Evolutionary conservation across 1,284 basidiomycete species (phyloP), one percentile per base, ranked within the genome.

Genomic region (Anthracocystis walkeri): DNA sequence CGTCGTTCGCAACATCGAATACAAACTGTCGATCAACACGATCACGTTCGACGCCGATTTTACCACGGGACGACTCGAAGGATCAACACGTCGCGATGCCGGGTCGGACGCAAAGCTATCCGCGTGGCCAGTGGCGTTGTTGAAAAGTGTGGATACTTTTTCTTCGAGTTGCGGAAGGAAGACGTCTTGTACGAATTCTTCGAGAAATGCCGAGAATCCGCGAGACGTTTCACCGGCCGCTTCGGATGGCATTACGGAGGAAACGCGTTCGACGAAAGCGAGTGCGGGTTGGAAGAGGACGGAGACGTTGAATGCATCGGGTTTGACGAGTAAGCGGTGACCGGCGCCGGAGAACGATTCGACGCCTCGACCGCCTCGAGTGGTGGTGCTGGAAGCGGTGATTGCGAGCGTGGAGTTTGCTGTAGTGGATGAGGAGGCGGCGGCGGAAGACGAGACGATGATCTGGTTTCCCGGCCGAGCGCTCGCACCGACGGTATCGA

Each of bases 91-190:
- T 3, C 71, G 41, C 20, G 65, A 71, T 0, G 66, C 54, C 0
- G 72, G 74, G 25, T 82, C 79, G 20, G 75, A 62, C 6, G 62
- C 45, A 27, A 97, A 97, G 33, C 96, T 87, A 55, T 90, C 88
- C 0, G 92, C 91, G 44, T 72, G 77, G n/a, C 57, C 65, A 1
- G 78, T 79, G 21, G 81, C 74, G 20, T 52, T 42, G 11, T 42
- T 33, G 23, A 83, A 76, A 7, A 84, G 71, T 6, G 59, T 56
- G 52, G 77, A 75, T 41, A 97, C 94, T 85, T 95, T 96, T 80
- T 98, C 95, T 85, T 98, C 95, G 66, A 99, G 87, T 84, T 97
- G 94, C 0, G 96, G 95, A 45, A 99, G 87, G 87, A 97, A 99
- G 0, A 95, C 91, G 70, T 92, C 92, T 58, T 94, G 88, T 7